Conservation (phyloP, 2,329 filamentous ascomycete genomes). For the Penicillium griseofulvum region DNA sequence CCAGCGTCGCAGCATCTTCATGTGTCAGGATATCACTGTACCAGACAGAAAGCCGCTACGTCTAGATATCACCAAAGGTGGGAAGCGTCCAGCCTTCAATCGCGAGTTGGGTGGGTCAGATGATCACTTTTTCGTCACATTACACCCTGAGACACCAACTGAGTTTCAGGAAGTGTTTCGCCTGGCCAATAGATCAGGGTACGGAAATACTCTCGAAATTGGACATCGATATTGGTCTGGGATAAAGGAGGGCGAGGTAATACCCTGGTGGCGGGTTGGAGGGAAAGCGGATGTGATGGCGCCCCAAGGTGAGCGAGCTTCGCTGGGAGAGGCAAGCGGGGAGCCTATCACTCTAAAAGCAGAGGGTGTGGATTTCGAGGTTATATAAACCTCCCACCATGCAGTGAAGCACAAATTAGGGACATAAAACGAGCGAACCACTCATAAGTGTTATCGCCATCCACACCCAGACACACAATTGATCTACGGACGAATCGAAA, state of each 20-base stretch:
- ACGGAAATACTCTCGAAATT: neutral
- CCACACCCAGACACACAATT: neutral
- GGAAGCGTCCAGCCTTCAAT: no score
- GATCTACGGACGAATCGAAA: neutral
- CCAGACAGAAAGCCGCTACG: neutral
- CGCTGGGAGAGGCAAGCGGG: neutral
- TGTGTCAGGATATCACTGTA: neutral
- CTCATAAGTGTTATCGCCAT: neutral
- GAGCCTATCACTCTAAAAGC: neutral
- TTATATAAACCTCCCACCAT: neutral
- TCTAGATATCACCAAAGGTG: neutral
- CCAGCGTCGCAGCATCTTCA: neutral
- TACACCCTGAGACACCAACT: neutral
- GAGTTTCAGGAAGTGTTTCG: neutral
- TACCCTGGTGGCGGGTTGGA: neutral
- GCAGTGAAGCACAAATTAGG: neutral
- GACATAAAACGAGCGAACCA: neutral
- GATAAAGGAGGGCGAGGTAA: neutral
- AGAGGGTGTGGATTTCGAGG: neutral
- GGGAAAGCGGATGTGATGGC: neutral
- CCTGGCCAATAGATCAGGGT: neutral
- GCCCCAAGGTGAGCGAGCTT: neutral
- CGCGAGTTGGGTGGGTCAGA: neutral
- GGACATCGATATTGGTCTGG: neutral
- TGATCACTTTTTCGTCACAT: neutral